These are phyloP conservation scores for Candida coleopterorum DNA, from an alignment of 805 yeast genomes.

Conservation along the genomic window DNA sequence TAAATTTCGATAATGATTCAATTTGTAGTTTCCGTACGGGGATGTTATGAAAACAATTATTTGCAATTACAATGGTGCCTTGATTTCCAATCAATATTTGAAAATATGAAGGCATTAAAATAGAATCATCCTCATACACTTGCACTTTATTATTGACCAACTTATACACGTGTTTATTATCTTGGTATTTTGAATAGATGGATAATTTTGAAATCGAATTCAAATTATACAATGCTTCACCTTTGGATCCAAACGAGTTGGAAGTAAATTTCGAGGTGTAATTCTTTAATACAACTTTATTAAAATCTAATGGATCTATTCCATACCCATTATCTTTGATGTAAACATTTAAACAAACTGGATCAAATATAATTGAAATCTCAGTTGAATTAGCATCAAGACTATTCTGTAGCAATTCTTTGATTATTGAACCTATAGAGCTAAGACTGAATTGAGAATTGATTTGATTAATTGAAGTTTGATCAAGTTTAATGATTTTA, in stretches of 20 bases:
- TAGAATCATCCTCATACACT: not conserved
- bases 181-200: constrained; percentile 43
- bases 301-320: constrained; percentile 45
- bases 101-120: constrained; percentile 1
- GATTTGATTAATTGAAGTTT: constrained; percentile 10
- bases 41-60: constrained; percentile 37
- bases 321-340: constrained; percentile 76
- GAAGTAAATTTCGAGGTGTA: constrained; percentile 40
- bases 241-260: constrained; percentile 55
- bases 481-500: constrained; percentile 12
- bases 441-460: constrained; percentile 31
- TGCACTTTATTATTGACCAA: not conserved
- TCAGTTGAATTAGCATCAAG: constrained; percentile 48
- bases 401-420: constrained; percentile 51
- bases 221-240: constrained; percentile 62
- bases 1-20: constrained; percentile 14
- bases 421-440: constrained; percentile 37
- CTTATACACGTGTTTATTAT: constrained; percentile 1
- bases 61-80: constrained; percentile 38
- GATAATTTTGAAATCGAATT: constrained; percentile 42
- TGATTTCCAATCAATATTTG: constrained; percentile 2
- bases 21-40: constrained; percentile 40
- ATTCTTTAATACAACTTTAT: constrained; percentile 41
- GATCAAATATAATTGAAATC: constrained; percentile 31
- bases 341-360: constrained; percentile 24